Evolutionary conservation across 2,329 filamentous ascomycete genomes (phyloP).

Genomic region (Coniochaeta ligniaria): DNA sequence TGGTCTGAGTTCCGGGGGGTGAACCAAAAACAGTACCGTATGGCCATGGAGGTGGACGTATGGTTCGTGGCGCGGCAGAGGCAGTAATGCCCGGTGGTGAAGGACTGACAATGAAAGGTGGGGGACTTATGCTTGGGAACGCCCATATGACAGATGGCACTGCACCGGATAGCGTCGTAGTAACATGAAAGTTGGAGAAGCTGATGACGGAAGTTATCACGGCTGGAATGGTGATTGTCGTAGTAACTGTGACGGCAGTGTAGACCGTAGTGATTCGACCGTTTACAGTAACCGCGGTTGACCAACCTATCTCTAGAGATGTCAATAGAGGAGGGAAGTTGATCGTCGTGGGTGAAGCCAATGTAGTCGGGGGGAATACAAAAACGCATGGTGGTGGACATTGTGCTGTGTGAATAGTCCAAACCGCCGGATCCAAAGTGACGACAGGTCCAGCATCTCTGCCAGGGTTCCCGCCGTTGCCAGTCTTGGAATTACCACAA

Average conservation of each 20-base stretch:
- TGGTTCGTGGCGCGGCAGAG: neutral
- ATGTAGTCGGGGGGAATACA: conserved; percentile 1
- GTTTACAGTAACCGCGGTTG: neutral
- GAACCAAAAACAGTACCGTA: neutral
- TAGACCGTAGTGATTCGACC: neutral
- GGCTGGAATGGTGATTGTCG: neutral
- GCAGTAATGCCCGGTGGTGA: neutral
- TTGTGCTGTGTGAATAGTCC: neutral
- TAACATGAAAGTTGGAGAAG: neutral
- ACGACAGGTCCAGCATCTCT: neutral
- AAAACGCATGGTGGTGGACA: conserved; percentile 4
- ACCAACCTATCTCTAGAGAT: neutral
- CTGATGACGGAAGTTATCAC: neutral
- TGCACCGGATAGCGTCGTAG: neutral
- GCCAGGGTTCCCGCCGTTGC: neutral
- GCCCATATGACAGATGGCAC: neutral
- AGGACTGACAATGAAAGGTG: neutral
- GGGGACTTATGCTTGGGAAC: neutral
- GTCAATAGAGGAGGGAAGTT: conserved; percentile 6
- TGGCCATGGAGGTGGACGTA: neutral
- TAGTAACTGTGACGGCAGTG: neutral
- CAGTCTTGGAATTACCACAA: neutral
- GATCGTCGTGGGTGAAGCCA: conserved; percentile 3
- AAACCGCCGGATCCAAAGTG: conserved; percentile 3
- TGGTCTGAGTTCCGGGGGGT: neutral